phyloP scores from a whole-genome alignment of 257 asterid genomes.

The Solanum ossicruentum region DNA sequence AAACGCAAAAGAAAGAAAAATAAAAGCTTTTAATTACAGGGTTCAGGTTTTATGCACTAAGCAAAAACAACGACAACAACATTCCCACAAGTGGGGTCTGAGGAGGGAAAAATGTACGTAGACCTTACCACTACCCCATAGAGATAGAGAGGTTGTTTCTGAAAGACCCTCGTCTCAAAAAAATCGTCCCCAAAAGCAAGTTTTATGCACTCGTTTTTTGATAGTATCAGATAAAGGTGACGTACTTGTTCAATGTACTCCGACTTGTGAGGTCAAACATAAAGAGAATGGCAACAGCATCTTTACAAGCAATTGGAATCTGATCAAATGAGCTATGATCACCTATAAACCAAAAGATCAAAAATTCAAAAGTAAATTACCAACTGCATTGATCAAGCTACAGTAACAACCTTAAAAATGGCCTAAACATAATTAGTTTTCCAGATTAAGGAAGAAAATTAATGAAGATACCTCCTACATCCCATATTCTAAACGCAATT shows the following conservation, averaged over 20 bases:
- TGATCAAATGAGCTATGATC: constrained; percentile 55
- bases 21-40: background rate
- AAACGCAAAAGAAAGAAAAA: background rate
- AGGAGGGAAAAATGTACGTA: no score
- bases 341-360: constrained; percentile 19
- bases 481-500: constrained; percentile 81
- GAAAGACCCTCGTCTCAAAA: no score
- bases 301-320: constrained; percentile 87
- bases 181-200: background rate
- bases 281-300: constrained; percentile 72
- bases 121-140: no score
- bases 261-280: constrained; percentile 93
- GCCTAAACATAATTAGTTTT: background rate
- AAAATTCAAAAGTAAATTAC: background rate
- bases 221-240: background rate
- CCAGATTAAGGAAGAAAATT: background rate
- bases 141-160: no score
- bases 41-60: background rate
- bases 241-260: constrained; percentile 54
- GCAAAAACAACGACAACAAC: no score
- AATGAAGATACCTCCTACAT: constrained; percentile 60
- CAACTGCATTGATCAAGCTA: background rate
- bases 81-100: no score
- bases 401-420: background rate
- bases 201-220: background rate